Evolutionary conservation across 2,329 filamentous ascomycete genomes (phyloP).

Genomic region (Polychaeton citri): DNA sequence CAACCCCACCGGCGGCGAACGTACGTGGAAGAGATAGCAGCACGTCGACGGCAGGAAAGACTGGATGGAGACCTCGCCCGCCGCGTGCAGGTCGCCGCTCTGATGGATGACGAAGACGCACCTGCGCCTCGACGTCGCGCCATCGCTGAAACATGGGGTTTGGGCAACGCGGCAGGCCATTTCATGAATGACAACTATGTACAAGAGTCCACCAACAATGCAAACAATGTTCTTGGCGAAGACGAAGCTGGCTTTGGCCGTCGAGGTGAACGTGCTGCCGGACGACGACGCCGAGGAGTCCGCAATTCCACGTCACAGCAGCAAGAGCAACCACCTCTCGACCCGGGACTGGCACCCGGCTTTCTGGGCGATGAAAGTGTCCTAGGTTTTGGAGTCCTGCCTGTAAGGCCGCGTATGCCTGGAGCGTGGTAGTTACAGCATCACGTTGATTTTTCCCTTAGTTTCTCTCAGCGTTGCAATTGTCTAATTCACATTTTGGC

Average conservation of each 20-base stretch:
- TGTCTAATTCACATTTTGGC: no score
- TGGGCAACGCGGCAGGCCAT: slow-evolving; percentile 42
- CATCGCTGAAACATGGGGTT: slow-evolving; percentile 17
- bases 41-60: slow-evolving; percentile 31
- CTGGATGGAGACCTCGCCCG: slow-evolving; percentile 38
- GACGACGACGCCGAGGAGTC: slow-evolving; percentile 12
- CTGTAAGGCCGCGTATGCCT: background rate
- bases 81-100: slow-evolving; percentile 33
- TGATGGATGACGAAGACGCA: slow-evolving; percentile 17
- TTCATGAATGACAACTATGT: slow-evolving; percentile 50
- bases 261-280: slow-evolving; percentile 18
- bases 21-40: slow-evolving; percentile 24
- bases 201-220: slow-evolving; percentile 9
- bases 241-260: slow-evolving; percentile 19
- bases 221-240: slow-evolving; percentile 20
- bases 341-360: slow-evolving; percentile 16
- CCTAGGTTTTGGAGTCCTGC: slow-evolving; percentile 9
- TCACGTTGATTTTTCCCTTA: no score
- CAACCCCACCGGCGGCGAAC: slow-evolving; percentile 7
- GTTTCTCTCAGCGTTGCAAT: no score
- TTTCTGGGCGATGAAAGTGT: slow-evolving; percentile 23
- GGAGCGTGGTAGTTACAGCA: background rate
- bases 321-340: slow-evolving; percentile 3
- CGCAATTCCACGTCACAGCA: slow-evolving; percentile 2
- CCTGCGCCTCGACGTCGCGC: slow-evolving; percentile 23